phyloP scores from a whole-genome alignment of 2,329 filamentous ascomycete genomes.

The Pseudofabraea citricarpa region DNA sequence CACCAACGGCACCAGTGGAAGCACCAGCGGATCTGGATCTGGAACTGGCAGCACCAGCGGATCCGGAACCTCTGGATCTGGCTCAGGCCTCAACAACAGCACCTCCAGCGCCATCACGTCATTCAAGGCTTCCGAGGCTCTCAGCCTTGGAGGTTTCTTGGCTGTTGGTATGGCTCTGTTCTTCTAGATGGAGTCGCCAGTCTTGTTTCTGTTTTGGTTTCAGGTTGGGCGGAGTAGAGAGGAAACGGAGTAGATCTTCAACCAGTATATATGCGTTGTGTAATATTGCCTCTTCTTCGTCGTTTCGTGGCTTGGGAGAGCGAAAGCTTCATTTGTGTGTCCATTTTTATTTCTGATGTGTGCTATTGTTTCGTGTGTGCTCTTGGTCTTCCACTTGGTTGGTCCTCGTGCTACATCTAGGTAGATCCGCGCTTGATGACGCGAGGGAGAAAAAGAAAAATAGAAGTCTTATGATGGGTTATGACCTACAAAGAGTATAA shows the following conservation, averaged over 20 bases:
- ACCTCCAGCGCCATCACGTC: conserved; percentile 1
- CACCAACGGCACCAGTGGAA: conserved; percentile 8
- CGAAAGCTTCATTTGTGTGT: too few relatives aligned
- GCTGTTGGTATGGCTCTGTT: conserved; percentile 13
- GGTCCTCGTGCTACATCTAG: too few relatives aligned
- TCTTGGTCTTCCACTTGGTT: too few relatives aligned
- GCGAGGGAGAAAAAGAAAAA: neutral
- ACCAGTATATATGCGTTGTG: neutral
- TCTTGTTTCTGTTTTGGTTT: too few relatives aligned
- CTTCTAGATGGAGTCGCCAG: conserved; percentile 11
- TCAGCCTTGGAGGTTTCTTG: conserved; percentile 9
- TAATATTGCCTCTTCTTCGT: too few relatives aligned
- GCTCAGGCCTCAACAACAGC: conserved; percentile 1
- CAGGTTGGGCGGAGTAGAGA: neutral
- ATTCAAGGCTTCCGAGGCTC: neutral
- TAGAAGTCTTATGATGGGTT: too few relatives aligned
- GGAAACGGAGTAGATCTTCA: neutral
- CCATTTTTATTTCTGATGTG: neutral
- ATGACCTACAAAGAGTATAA: too few relatives aligned
- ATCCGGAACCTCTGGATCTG: conserved; percentile 2
- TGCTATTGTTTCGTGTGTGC: neutral
- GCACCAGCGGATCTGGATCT: conserved; percentile 1
- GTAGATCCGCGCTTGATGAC: neutral
- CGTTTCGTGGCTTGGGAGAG: too few relatives aligned
- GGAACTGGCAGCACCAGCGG: conserved; percentile 4